Conservation (phyloP, 768 basidiomycete species). For the Suillus bovinus region DNA sequence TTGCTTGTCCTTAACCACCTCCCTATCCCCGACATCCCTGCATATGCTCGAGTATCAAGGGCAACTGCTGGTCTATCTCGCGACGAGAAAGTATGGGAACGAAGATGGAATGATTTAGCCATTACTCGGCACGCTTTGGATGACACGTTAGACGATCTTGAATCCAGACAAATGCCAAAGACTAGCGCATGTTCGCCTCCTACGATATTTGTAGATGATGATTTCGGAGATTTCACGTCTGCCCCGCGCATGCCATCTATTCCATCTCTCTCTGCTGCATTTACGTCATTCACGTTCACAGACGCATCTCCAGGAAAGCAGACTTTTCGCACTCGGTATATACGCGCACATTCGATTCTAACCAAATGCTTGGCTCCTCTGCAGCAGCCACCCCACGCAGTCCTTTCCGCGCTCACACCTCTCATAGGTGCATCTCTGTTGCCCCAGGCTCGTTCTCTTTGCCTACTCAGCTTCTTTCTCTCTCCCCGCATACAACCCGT, state of each 20-base stretch:
- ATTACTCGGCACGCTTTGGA: constrained; percentile 46
- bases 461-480: constrained; percentile 73
- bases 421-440: constrained; percentile 36
- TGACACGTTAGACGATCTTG: constrained; percentile 59
- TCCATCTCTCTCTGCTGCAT: constrained; percentile 14
- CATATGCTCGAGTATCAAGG: constrained; percentile 67
- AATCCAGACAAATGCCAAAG: constrained; percentile 37
- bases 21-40: constrained; percentile 78
- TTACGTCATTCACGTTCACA: constrained; percentile 18
- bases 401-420: constrained; percentile 50
- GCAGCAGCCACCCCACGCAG: constrained; percentile 61
- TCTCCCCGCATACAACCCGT: constrained; percentile 72
- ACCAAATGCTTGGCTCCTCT: constrained; percentile 59
- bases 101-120: constrained; percentile 64
- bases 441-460: constrained; percentile 67
- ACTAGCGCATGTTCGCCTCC: constrained; percentile 52
- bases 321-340: constrained; percentile 57
- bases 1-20: constrained; percentile 70
- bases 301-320: constrained; percentile 23
- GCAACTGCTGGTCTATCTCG: constrained; percentile 60
- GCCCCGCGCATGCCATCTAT: constrained; percentile 29
- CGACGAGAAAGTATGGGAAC: constrained; percentile 82
- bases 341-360: constrained; percentile 64
- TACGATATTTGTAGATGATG: constrained; percentile 56
- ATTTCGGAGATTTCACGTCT: constrained; percentile 85